These are phyloP conservation scores for Yamadazyma endophytica DNA, from an alignment of 805 yeast species.

Conservation along the genomic window DNA sequence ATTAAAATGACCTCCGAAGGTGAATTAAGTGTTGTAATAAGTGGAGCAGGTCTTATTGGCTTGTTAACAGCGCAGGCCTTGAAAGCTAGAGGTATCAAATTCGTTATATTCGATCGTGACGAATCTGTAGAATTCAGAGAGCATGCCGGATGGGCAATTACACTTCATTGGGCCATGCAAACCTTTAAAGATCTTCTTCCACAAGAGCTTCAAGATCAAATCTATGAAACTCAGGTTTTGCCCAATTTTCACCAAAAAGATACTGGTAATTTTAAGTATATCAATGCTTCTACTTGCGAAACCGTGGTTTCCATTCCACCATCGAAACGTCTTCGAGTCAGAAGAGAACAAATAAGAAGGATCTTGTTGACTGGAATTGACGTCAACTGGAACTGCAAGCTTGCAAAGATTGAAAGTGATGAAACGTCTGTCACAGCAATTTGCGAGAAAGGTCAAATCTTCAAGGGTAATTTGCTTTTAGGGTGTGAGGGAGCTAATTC, in stretches of 20 bases:
- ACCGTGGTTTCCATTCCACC: conserved; percentile 25
- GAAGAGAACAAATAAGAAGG: conserved; percentile 23
- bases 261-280: conserved; percentile 22
- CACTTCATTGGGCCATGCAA: conserved; percentile 25
- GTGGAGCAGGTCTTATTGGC: conserved; percentile 20
- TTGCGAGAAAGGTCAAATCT: conserved; percentile 11
- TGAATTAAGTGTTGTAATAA: conserved; percentile 8
- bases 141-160: conserved; percentile 27
- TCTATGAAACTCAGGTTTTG: conserved; percentile 20
- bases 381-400: conserved; percentile 22
- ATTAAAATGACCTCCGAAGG: too few relatives aligned
- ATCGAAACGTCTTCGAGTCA: conserved; percentile 20
- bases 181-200: conserved; percentile 19
- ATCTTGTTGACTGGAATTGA: conserved; percentile 18
- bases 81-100: conserved; percentile 17
- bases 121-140: conserved; percentile 17
- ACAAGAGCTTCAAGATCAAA: conserved; percentile 12
- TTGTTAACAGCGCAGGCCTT: conserved; percentile 21
- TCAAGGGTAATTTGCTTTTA: conserved; percentile 17
- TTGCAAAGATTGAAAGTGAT: conserved; percentile 8
- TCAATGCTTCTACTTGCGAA: conserved; percentile 23
- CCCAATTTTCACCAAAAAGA: conserved; percentile 21
- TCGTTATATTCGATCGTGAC: conserved; percentile 22
- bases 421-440: conserved; percentile 9
- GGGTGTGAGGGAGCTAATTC: conserved; percentile 26